Conservation (phyloP, 495 filamentous ascomycete species). For the Amphirosellinia nigrospora region DNA sequence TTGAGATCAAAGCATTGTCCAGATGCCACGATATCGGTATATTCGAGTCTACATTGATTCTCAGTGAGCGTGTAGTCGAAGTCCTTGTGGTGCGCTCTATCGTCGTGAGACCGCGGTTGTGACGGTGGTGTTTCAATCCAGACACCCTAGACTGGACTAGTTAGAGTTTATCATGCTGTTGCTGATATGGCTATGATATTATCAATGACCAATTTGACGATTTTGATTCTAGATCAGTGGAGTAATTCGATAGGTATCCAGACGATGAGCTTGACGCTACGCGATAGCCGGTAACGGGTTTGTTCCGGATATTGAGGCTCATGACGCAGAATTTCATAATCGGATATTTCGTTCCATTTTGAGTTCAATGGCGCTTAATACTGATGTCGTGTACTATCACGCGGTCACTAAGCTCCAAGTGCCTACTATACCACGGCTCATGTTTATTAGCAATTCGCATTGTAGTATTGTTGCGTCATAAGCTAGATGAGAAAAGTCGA, state of each 20-base stretch:
- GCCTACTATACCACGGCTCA: not conserved
- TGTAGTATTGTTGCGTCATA: slow-evolving; percentile 14
- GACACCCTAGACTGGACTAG: not conserved
- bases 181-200: slow-evolving; percentile 16
- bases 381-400: slow-evolving; percentile 12
- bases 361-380: slow-evolving; percentile 12
- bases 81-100: not conserved
- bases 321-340: slow-evolving; percentile 15
- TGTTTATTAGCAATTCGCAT: not conserved
- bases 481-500: not conserved
- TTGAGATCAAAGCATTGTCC: not conserved
- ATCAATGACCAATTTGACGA: not conserved
- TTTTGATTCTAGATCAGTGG: not conserved
- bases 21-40: not conserved
- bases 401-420: not conserved
- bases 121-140: slow-evolving; percentile 1
- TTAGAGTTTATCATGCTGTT: not conserved
- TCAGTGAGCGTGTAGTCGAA: not conserved
- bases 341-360: not conserved
- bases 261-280: slow-evolving; percentile 1
- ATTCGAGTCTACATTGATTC: not conserved
- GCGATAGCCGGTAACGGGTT: not conserved
- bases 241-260: not conserved
- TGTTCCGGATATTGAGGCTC: not conserved
- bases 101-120: not conserved